phyloP scores from a whole-genome alignment of 2,329 filamentous ascomycete genomes.

The Sporothrix inflata region DNA sequence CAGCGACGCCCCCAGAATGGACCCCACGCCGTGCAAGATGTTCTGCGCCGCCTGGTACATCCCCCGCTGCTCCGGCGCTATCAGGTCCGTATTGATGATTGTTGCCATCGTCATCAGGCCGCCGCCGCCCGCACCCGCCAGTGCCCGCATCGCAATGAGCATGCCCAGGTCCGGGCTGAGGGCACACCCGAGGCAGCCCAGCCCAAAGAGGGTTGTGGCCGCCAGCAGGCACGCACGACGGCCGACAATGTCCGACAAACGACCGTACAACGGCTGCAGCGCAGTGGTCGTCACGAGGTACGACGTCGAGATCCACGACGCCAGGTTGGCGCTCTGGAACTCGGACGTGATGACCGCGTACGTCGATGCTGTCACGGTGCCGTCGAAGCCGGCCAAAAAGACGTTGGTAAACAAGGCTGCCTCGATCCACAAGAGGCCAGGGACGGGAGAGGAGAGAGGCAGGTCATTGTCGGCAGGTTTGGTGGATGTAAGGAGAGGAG shows the following conservation, averaged over 20 bases:
- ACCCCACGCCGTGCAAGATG: slow-evolving; percentile 70
- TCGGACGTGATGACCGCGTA: slow-evolving; percentile 65
- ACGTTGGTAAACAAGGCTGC: slow-evolving; percentile 66
- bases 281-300: slow-evolving; percentile 76
- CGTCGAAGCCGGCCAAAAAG: slow-evolving; percentile 69
- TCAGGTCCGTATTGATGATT: slow-evolving; percentile 72
- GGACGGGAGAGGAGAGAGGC: neutral
- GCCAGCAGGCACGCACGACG: slow-evolving; percentile 68
- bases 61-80: slow-evolving; percentile 69
- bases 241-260: slow-evolving; percentile 60
- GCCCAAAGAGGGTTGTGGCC: slow-evolving; percentile 47
- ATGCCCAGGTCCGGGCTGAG: slow-evolving; percentile 53
- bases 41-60: slow-evolving; percentile 76
- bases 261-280: slow-evolving; percentile 71
- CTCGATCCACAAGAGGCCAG: slow-evolving; percentile 61
- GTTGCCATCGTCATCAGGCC: slow-evolving; percentile 72
- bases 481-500: neutral
- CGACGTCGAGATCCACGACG: slow-evolving; percentile 59
- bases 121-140: slow-evolving; percentile 64
- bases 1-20: slow-evolving; percentile 69
- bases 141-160: slow-evolving; percentile 56
- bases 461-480: neutral
- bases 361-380: slow-evolving; percentile 72
- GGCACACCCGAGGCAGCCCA: slow-evolving; percentile 56
- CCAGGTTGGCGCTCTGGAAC: slow-evolving; percentile 52